Evolutionary conservation across 1,284 basidiomycete species (phyloP).

Genomic region (Puccinia sorghi): DNA sequence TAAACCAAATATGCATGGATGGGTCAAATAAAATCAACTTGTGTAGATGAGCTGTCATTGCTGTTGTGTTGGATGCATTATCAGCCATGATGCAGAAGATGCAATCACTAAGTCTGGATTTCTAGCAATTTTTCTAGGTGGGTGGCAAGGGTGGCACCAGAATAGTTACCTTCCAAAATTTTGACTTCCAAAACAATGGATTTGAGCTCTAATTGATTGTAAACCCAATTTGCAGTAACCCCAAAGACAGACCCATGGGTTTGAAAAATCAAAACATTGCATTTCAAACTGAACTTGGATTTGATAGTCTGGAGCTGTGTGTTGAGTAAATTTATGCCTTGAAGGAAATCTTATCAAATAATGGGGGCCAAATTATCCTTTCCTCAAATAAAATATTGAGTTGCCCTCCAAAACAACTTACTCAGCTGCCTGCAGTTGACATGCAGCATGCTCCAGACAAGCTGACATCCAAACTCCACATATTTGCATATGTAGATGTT

Average conservation of each 20-base stretch:
- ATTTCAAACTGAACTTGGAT: slow-evolving; percentile 8
- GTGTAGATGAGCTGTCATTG: not conserved
- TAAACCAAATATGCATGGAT: not conserved
- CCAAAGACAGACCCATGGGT: not conserved
- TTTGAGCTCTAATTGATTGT: not conserved
- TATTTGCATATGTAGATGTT: too few species aligned
- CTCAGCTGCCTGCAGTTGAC: too few species aligned
- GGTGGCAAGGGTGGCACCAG: not conserved
- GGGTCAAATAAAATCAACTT: not conserved
- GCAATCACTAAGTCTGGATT: not conserved
- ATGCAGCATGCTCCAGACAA: too few species aligned
- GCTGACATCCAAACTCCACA: too few species aligned
- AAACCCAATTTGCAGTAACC: not conserved
- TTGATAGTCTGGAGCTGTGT: not conserved
- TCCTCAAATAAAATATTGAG: not conserved
- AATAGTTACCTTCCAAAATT: slow-evolving; percentile 4
- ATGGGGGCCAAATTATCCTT: not conserved
- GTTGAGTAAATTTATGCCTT: not conserved
- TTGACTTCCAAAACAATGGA: not conserved
- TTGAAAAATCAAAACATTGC: slow-evolving; percentile 3
- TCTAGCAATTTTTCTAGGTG: not conserved
- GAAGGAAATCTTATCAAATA: not conserved
- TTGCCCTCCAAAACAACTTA: too few species aligned
- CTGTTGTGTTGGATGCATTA: not conserved
- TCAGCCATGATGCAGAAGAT: not conserved